Conservation (phyloP, 257 asterid species). For the Nicotiana paniculata region DNA sequence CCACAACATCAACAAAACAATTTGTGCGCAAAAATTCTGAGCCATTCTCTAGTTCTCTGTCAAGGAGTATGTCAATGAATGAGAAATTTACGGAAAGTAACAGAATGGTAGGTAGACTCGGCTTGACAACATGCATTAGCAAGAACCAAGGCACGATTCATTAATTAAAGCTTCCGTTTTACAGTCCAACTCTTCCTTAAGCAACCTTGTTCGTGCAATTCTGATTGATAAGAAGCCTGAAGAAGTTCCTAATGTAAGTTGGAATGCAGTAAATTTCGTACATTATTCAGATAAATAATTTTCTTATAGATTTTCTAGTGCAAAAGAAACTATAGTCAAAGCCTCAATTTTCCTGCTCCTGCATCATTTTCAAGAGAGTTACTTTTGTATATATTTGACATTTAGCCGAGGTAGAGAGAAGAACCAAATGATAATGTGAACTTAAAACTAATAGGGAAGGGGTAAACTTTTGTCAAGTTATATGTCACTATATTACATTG, state of each 20-base stretch:
- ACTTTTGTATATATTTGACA: background rate
- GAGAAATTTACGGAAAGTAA: slow-evolving; percentile 47
- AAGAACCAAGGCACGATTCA: background rate
- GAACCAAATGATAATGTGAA: slow-evolving; percentile 4
- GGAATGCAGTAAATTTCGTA: background rate
- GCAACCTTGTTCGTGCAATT: slow-evolving; percentile 65
- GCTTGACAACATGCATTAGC: background rate
- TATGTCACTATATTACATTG: background rate
- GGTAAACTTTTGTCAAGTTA: background rate
- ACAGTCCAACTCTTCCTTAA: slow-evolving; percentile 75
- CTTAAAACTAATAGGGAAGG: background rate
- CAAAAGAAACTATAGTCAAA: background rate
- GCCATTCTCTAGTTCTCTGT: slow-evolving; percentile 64
- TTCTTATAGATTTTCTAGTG: background rate
- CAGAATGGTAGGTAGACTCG: slow-evolving; percentile 41
- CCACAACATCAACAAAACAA: slow-evolving; percentile 55
- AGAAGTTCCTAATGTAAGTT: slow-evolving; percentile 78
- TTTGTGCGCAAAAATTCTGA: slow-evolving; percentile 81
- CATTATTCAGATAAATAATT: background rate
- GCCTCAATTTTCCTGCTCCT: background rate
- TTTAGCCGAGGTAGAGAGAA: background rate
- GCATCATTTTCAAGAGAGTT: background rate
- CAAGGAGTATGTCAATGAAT: slow-evolving; percentile 46
- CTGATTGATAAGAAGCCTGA: slow-evolving; percentile 81
- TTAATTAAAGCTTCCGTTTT: slow-evolving; percentile 8